Conservation (phyloP, 306 rosid genomes). For the Malus orientalis region DNA sequence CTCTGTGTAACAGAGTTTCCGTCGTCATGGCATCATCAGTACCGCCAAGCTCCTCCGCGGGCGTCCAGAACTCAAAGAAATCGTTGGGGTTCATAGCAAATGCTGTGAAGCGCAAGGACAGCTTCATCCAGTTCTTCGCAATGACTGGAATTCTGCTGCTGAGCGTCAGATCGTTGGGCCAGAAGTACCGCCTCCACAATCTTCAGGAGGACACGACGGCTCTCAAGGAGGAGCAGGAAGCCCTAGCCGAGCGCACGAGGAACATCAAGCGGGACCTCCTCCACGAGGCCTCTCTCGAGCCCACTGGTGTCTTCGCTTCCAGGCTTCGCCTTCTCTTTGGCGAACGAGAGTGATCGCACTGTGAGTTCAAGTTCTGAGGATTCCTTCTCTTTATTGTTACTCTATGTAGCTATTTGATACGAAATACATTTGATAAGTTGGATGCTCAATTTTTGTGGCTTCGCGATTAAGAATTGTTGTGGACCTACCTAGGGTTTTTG, state of each 20-base stretch:
- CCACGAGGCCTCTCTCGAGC: slow-evolving; percentile 68
- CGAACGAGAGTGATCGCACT: slow-evolving; percentile 25
- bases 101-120: slow-evolving; percentile 55
- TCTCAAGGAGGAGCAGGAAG: slow-evolving; percentile 47
- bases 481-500: not conserved
- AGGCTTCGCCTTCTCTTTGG: slow-evolving; percentile 62
- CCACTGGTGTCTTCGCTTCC: slow-evolving; percentile 63
- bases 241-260: slow-evolving; percentile 39
- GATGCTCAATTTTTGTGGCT: not conserved
- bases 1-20: not conserved
- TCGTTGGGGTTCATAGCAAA: slow-evolving; percentile 22
- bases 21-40: slow-evolving; percentile 48
- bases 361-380: slow-evolving; percentile 10
- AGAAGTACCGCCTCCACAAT: slow-evolving; percentile 64
- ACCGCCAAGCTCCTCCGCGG: slow-evolving; percentile 23
- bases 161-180: slow-evolving; percentile 68
- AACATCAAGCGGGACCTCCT: slow-evolving; percentile 50
- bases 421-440: not conserved
- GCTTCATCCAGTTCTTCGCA: slow-evolving; percentile 68
- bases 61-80: slow-evolving; percentile 20
- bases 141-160: slow-evolving; percentile 68
- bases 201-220: slow-evolving; percentile 49
- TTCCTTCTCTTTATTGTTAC: not conserved
- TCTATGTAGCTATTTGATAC: not conserved
- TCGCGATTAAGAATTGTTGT: not conserved